Conservation (phyloP, 2,329 filamentous ascomycete genomes). For the Pseudonectria foliicola region DNA sequence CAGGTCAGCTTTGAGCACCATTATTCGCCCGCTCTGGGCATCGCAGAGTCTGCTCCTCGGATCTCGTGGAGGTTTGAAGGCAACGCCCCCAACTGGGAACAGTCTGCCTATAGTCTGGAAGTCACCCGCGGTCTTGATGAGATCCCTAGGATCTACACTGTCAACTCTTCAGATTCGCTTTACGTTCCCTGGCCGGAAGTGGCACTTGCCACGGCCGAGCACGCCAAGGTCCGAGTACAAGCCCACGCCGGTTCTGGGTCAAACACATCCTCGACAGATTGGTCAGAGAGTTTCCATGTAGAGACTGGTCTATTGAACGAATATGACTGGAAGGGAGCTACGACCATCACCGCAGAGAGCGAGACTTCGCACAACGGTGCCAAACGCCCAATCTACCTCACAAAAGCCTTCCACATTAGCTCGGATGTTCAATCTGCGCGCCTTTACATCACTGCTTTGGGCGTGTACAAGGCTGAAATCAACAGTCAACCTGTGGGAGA, state of each 20-base stretch:
- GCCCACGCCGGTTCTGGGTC: constrained; percentile 21
- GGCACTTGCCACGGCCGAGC: constrained; percentile 24
- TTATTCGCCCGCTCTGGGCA: constrained; percentile 30
- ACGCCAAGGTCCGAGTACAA: constrained; percentile 27
- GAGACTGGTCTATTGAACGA: constrained; percentile 28
- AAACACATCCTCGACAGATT: constrained; percentile 12
- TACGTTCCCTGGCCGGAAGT: constrained; percentile 38
- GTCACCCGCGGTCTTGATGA: constrained; percentile 19
- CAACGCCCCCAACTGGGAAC: constrained; percentile 32
- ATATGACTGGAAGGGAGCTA: constrained; percentile 24
- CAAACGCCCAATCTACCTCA: constrained; percentile 26
- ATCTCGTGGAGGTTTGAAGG: constrained; percentile 41
- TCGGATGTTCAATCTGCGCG: constrained; percentile 27
- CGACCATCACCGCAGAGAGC: constrained; percentile 23
- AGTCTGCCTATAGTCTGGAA: constrained; percentile 37
- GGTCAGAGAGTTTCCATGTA: constrained; percentile 24
- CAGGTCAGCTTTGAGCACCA: constrained; percentile 37
- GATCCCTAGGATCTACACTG: constrained; percentile 10
- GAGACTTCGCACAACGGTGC: constrained; percentile 19
- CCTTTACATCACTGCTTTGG: constrained; percentile 40
- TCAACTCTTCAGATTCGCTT: constrained; percentile 31
- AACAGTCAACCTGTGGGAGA: constrained; percentile 37
- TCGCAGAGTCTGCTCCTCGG: constrained; percentile 35
- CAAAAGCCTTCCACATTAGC: constrained; percentile 25
- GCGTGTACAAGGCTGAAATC: constrained; percentile 40